Conservation (phyloP, 441 rosid species). For the Croton laevigatus region DNA sequence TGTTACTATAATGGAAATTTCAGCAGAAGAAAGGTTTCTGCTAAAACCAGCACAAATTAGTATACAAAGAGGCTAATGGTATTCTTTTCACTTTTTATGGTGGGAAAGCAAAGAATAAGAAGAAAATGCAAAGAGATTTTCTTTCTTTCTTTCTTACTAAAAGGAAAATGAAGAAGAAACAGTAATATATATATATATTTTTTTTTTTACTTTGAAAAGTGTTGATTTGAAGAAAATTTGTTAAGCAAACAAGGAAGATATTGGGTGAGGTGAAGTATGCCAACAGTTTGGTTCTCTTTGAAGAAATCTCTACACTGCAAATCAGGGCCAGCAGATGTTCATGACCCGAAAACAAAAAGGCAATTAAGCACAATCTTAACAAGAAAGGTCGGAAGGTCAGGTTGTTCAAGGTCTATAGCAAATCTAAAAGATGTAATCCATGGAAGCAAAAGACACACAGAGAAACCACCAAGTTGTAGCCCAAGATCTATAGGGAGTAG, state of each 20-base stretch:
- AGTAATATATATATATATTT: not conserved
- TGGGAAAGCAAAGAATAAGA: conserved; percentile 11
- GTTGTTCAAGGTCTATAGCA: conserved; percentile 96
- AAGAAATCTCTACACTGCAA: conserved; percentile 89
- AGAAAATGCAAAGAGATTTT: conserved; percentile 9
- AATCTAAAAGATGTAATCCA: conserved; percentile 95
- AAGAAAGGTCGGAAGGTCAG: conserved; percentile 72
- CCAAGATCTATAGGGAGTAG: conserved; percentile 98
- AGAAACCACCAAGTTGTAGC: conserved; percentile 85
- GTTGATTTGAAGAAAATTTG: conserved; percentile 10
- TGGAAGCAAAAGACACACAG: conserved; percentile 91
- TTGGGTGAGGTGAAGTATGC: conserved; percentile 37
- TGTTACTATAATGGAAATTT: conserved; percentile 16
- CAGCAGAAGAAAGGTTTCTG: conserved; percentile 5
- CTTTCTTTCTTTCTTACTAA: conserved; percentile 5
- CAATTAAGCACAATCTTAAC: conserved; percentile 69
- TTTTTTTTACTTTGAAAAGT: not conserved
- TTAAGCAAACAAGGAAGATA: conserved; percentile 7
- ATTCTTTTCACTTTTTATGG: conserved; percentile 25
- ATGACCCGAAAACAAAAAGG: conserved; percentile 70
- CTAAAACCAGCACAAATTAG: not conserved
- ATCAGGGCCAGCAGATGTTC: conserved; percentile 83
- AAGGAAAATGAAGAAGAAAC: conserved; percentile 7
- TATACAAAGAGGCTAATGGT: not conserved
- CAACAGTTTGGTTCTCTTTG: conserved; percentile 92